phyloP scores from a whole-genome alignment of 495 filamentous ascomycete species.

The Pseudomonodictys pantanalensis region DNA sequence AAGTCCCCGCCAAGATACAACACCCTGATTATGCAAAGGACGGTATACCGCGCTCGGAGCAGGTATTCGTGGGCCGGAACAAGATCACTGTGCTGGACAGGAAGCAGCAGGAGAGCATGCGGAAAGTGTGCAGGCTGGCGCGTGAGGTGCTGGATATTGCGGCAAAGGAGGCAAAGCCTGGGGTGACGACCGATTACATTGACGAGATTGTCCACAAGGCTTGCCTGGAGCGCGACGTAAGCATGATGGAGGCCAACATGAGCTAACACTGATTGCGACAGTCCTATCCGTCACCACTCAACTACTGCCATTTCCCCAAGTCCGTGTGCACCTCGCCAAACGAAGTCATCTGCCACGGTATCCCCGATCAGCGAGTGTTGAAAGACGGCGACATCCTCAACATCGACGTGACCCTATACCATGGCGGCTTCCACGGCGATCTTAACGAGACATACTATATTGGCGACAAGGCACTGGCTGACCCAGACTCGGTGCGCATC shows the following conservation, averaged over 20 bases:
- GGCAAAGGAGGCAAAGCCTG: slow-evolving; percentile 73
- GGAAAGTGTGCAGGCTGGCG: slow-evolving; percentile 84
- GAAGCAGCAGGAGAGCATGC: slow-evolving; percentile 80
- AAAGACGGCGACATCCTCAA: slow-evolving; percentile 47
- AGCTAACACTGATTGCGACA: slow-evolving; percentile 38
- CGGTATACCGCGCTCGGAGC: slow-evolving; percentile 79
- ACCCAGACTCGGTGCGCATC: slow-evolving; percentile 44
- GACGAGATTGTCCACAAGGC: slow-evolving; percentile 96
- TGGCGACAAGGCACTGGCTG: slow-evolving; percentile 38
- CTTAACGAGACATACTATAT: slow-evolving; percentile 49
- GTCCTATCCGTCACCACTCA: slow-evolving; percentile 95
- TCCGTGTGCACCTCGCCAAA: slow-evolving; percentile 95
- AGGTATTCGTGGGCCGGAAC: slow-evolving; percentile 63
- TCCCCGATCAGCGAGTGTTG: slow-evolving; percentile 44
- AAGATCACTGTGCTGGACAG: slow-evolving; percentile 81
- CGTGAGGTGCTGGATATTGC: slow-evolving; percentile 93
- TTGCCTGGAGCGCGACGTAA: slow-evolving; percentile 85
- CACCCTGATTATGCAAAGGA: slow-evolving; percentile 80
- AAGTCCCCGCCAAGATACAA: slow-evolving; percentile 75
- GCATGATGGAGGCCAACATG: slow-evolving; percentile 30
- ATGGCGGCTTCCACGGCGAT: slow-evolving; percentile 46
- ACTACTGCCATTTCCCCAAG: slow-evolving; percentile 96
- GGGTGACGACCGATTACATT: slow-evolving; percentile 93
- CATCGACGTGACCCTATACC: slow-evolving; percentile 46
- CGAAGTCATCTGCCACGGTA: slow-evolving; percentile 72